Evolutionary conservation across 108 stramenopile genomes (phyloP).

Genomic region (Halocafeteria seosinensis): DNA sequence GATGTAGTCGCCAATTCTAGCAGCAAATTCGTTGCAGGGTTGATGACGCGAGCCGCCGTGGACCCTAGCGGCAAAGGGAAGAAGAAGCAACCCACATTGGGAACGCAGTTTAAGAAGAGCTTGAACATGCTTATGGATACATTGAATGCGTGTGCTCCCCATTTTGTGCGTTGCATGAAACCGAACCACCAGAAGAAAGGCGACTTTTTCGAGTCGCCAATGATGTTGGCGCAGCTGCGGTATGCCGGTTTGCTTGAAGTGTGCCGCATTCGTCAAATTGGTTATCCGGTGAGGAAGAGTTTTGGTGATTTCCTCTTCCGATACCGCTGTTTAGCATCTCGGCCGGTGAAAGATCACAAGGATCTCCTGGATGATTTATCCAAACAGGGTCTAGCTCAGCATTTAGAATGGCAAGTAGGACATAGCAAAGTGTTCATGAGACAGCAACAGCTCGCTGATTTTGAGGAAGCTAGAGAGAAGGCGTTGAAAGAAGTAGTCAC

Average conservation of each 20-base stretch:
- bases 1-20: conserved; percentile 20
- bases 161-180: conserved; percentile 96
- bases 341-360: conserved; percentile 18
- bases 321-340: conserved; percentile 12
- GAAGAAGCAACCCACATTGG: conserved; percentile 21
- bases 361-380: conserved; percentile 15
- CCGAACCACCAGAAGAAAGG: conserved; percentile 57
- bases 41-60: background rate
- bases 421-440: conserved; percentile 45
- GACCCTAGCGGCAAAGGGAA: background rate
- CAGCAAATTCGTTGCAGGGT: conserved; percentile 10
- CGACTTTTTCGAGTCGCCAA: conserved; percentile 15
- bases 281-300: conserved; percentile 39
- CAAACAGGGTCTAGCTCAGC: conserved; percentile 14
- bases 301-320: conserved; percentile 41
- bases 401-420: conserved; percentile 24
- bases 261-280: conserved; percentile 34
- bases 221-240: conserved; percentile 31
- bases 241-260: conserved; percentile 35
- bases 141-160: conserved; percentile 76
- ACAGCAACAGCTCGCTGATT: conserved; percentile 25
- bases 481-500: conserved; percentile 13
- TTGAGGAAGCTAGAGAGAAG: conserved; percentile 35
- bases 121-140: conserved; percentile 58
- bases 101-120: conserved; percentile 63